Evolutionary conservation across 2,329 filamentous ascomycete genomes (phyloP).

Genomic region (Fusarium anguioides): DNA sequence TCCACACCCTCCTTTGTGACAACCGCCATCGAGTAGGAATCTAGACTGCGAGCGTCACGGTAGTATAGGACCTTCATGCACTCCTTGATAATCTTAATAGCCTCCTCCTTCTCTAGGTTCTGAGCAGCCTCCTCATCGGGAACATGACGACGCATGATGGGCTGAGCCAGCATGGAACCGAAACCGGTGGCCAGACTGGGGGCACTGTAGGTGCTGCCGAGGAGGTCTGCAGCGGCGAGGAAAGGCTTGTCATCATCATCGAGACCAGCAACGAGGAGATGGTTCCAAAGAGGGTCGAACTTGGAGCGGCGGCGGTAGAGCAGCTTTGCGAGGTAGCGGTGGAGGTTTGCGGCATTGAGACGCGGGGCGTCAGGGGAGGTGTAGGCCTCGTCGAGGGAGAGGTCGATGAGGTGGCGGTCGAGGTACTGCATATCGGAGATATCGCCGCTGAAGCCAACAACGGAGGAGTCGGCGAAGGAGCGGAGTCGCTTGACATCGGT

Average conservation of each 20-base stretch:
- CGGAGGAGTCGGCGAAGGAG: slow-evolving; percentile 82
- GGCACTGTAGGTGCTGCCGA: slow-evolving; percentile 90
- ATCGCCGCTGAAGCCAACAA: slow-evolving; percentile 96
- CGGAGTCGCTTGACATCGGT: slow-evolving; percentile 96
- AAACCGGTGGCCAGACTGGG: slow-evolving; percentile 94
- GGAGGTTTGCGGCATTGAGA: slow-evolving; percentile 92
- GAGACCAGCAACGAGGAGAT: slow-evolving; percentile 89
- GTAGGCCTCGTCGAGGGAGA: slow-evolving; percentile 92
- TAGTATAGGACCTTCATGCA: slow-evolving; percentile 99
- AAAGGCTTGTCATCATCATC: slow-evolving; percentile 85
- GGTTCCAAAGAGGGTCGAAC: slow-evolving; percentile 98
- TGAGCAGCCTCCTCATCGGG: slow-evolving; percentile 84
- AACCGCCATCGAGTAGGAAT: slow-evolving; percentile 90
- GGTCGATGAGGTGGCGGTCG: slow-evolving; percentile 86
- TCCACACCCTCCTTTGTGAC: slow-evolving; percentile 91
- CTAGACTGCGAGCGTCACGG: slow-evolving; percentile 91
- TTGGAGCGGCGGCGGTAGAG: slow-evolving; percentile 95
- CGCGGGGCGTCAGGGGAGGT: slow-evolving; percentile 55
- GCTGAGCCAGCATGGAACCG: slow-evolving; percentile 91
- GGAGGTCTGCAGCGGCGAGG: slow-evolving; percentile 89
- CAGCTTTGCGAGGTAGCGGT: slow-evolving; percentile 96
- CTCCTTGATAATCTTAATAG: slow-evolving; percentile 84
- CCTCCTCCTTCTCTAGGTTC: slow-evolving; percentile 79
- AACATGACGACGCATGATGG: slow-evolving; percentile 84
- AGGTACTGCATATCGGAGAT: slow-evolving; percentile 99